These are phyloP conservation scores for Trebouxia sp. DNA, from an alignment of 139 green algal genomes.

Conservation along the genomic window DNA sequence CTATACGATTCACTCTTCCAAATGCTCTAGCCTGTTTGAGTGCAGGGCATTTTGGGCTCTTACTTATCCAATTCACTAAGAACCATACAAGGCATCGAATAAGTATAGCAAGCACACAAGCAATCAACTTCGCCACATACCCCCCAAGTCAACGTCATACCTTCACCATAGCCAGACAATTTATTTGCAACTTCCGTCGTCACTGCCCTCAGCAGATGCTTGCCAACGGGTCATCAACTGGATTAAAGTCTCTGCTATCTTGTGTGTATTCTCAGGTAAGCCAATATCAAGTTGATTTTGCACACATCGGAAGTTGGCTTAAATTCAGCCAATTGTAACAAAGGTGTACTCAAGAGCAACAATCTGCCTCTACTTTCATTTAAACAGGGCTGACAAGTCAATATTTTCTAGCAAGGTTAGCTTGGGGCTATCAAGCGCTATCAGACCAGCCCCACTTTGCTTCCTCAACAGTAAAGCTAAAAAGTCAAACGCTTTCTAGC, in stretches of 20 bases:
- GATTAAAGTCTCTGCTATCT: slow-evolving; percentile 19
- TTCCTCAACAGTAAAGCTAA: slow-evolving; percentile 24
- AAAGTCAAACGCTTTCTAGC: slow-evolving; percentile 18
- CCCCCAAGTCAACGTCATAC: slow-evolving; percentile 6
- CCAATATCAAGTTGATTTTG: slow-evolving; percentile 8
- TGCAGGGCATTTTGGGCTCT: slow-evolving; percentile 12
- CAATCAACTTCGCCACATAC: neutral
- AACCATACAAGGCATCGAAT: slow-evolving; percentile 3
- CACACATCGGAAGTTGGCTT: neutral
- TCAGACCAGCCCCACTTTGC: slow-evolving; percentile 18
- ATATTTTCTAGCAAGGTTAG: slow-evolving; percentile 18
- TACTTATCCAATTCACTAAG: slow-evolving; percentile 20
- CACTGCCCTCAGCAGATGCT: slow-evolving; percentile 16
- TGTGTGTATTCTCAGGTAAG: slow-evolving; percentile 22
- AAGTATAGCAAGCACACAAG: slow-evolving; percentile 20
- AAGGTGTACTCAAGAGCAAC: slow-evolving; percentile 15
- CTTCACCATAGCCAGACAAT: slow-evolving; percentile 8
- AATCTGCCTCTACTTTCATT: slow-evolving; percentile 8
- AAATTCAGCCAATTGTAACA: slow-evolving; percentile 19
- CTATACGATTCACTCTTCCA: slow-evolving; percentile 20
- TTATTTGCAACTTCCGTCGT: slow-evolving; percentile 9
- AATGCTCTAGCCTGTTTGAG: neutral
- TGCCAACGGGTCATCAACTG: no score
- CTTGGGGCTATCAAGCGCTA: slow-evolving; percentile 19
- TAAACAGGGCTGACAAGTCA: slow-evolving; percentile 20